Evolutionary conservation across 2,329 filamentous ascomycete genomes (phyloP).

Genomic region (Phoma herbarum): DNA sequence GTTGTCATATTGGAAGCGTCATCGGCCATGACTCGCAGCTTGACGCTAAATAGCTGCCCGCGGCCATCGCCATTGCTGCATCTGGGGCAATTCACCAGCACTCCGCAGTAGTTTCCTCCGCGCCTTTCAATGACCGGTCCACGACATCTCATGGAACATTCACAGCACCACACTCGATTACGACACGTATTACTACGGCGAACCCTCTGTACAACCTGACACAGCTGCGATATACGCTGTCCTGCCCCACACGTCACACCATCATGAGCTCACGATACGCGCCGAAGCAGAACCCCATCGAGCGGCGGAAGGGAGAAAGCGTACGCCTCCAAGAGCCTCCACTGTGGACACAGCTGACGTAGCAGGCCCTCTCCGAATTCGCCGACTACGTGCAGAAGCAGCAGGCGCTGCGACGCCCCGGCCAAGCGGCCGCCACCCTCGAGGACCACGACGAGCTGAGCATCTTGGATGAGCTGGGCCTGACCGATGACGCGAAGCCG

Average conservation of each 20-base stretch:
- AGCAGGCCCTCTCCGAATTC: slow-evolving; percentile 87
- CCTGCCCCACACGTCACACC: slow-evolving; percentile 21
- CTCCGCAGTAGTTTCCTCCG: slow-evolving; percentile 23
- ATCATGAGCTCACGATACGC: slow-evolving; percentile 50
- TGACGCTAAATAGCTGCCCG: slow-evolving; percentile 21
- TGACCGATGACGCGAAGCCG: slow-evolving; percentile 73
- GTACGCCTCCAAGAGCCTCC: slow-evolving; percentile 58
- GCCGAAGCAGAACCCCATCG: slow-evolving; percentile 72
- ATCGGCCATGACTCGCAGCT: slow-evolving; percentile 22
- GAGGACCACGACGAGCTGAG: slow-evolving; percentile 89
- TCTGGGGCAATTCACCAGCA: slow-evolving; percentile 22
- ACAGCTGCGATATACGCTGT: not conserved
- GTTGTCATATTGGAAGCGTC: slow-evolving; percentile 20
- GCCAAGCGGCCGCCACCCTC: slow-evolving; percentile 45
- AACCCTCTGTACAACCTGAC: slow-evolving; percentile 34
- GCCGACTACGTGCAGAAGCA: slow-evolving; percentile 97
- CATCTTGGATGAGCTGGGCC: slow-evolving; percentile 80
- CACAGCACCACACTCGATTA: slow-evolving; percentile 30
- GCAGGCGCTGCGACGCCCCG: slow-evolving; percentile 71
- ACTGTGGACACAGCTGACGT: slow-evolving; percentile 1
- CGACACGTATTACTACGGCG: slow-evolving; percentile 38
- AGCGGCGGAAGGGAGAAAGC: slow-evolving; percentile 86
- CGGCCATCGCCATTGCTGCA: slow-evolving; percentile 12
- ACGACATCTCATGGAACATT: slow-evolving; percentile 47
- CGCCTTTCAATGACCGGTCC: slow-evolving; percentile 42